Evolutionary conservation across 2,329 filamentous ascomycete species (phyloP).

Genomic region (Paracoccidioides lutzii): DNA sequence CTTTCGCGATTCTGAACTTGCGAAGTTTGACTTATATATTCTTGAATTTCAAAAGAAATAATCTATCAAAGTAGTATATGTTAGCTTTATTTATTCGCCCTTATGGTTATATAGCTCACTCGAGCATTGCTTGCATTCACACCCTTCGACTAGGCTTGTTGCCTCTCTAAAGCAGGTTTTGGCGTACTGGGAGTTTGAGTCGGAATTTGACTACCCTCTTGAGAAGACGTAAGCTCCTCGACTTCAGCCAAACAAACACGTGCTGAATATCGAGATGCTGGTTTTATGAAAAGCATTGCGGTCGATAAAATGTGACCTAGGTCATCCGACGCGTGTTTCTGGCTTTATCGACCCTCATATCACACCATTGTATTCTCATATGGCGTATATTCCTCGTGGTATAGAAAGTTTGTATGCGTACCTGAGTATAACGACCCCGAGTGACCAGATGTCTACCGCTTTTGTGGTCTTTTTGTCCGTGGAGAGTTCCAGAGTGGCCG

Average conservation of each 20-base stretch:
- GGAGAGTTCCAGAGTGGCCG: too few species aligned
- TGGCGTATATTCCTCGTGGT: too few species aligned
- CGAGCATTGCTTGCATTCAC: not conserved
- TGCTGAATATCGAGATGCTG: not conserved
- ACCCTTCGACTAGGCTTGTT: not conserved
- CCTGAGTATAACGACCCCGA: conserved; percentile 54
- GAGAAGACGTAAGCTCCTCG: not conserved
- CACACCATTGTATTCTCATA: not conserved
- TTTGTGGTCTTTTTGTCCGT: conserved; percentile 50
- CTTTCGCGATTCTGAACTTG: not conserved
- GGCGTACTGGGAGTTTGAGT: not conserved
- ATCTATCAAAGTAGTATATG: too few species aligned
- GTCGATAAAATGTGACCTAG: not conserved
- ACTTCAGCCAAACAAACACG: not conserved
- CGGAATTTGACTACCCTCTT: not conserved
- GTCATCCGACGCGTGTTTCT: not conserved
- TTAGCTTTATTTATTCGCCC: too few species aligned
- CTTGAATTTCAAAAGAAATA: not conserved
- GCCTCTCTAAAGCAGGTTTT: not conserved
- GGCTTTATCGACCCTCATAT: not conserved
- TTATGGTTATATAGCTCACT: too few species aligned
- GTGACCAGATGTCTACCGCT: conserved; percentile 79
- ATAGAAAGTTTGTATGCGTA: not conserved
- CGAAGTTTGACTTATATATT: not conserved
- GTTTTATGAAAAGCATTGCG: not conserved